Base-by-base conservation (phyloP, 2,329 filamentous ascomycete genomes). In the Coniosporium tulheliwenetii region DNA sequence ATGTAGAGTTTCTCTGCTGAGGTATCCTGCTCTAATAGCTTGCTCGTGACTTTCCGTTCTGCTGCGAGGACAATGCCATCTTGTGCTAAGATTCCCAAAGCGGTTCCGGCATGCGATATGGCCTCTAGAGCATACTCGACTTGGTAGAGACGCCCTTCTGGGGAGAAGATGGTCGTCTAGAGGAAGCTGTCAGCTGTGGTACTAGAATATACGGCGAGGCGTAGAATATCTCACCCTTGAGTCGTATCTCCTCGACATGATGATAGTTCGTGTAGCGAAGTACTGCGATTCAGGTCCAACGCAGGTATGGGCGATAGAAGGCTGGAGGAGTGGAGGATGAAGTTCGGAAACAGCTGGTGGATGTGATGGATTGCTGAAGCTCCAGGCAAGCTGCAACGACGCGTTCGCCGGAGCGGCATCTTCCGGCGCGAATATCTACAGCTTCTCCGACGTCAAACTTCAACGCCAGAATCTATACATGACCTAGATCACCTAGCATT, bases 1-100 rank as follows among this genome's bases (percentile, higher is more conserved):
- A 94, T 95, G 67, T 98, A 98, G 52, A 98, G 85, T 79, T 98
- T 98, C 79, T 98, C 91, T 39, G 91, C 93, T 41, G 91, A 96
- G 48, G 93, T 98, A 67, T 98, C 91, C 70, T 98, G 93, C 73
- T 98, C 91, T 59, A 98, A 68, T 59, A 98, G 73, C 77, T 98
- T 98, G 67, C 91, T 96, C 46, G 91, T 98, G 55, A 98, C 91
- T 71, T 98, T 98, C 62, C 91, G 79, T 75, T 98, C 91, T 36
- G 93, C 91, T 42, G 93, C 91, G 43, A 98, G 77, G 45, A 98
- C 91, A 58, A 98, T 98, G 55, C 91, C 91, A 76, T 98, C 91
- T 65, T 93, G 87, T 50, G 93, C 91, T 50, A 98, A 73, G 58
- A 98, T 95, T 42, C 91, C 91, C 54, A 98, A 79, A 50, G 91